These are phyloP conservation scores for Suhomyces sp. DNA, from an alignment of 805 yeast genomes.

Conservation along the genomic window DNA sequence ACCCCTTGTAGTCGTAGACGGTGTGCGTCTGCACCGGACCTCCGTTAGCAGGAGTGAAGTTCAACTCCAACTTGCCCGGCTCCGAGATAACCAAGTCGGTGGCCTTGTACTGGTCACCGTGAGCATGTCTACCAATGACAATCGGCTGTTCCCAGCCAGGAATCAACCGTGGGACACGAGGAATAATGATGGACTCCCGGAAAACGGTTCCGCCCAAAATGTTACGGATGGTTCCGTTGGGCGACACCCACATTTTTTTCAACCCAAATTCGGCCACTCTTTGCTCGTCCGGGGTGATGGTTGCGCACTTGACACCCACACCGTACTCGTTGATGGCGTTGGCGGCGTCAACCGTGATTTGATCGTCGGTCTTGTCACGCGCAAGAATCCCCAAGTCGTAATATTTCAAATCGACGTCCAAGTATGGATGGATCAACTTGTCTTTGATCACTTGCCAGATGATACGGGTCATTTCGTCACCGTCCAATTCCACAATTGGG, in stretches of 20 bases:
- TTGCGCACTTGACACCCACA: constrained; percentile 82
- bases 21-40: constrained; percentile 44
- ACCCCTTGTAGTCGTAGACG: constrained; percentile 60
- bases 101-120: constrained; percentile 82
- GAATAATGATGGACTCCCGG: constrained; percentile 79
- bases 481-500: constrained; percentile 78
- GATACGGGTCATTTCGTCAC: constrained; percentile 85
- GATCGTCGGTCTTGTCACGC: constrained; percentile 69
- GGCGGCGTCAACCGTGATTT: constrained; percentile 76
- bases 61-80: constrained; percentile 65
- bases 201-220: constrained; percentile 80
- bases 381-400: constrained; percentile 68
- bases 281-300: constrained; percentile 80
- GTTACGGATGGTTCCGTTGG: constrained; percentile 82
- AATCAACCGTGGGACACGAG: constrained; percentile 71
- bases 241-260: constrained; percentile 82
- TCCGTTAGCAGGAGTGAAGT: constrained; percentile 62
- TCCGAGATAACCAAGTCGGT: constrained; percentile 67
- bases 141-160: constrained; percentile 83
- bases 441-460: constrained; percentile 76
- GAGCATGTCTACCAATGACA: constrained; percentile 83
- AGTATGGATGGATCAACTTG: constrained; percentile 62
- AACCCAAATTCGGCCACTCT: constrained; percentile 71
- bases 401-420: constrained; percentile 72
- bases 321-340: constrained; percentile 71